Evolutionary conservation across 495 filamentous ascomycete genomes (phyloP).

Genomic region (Trichoderma parareesei): DNA sequence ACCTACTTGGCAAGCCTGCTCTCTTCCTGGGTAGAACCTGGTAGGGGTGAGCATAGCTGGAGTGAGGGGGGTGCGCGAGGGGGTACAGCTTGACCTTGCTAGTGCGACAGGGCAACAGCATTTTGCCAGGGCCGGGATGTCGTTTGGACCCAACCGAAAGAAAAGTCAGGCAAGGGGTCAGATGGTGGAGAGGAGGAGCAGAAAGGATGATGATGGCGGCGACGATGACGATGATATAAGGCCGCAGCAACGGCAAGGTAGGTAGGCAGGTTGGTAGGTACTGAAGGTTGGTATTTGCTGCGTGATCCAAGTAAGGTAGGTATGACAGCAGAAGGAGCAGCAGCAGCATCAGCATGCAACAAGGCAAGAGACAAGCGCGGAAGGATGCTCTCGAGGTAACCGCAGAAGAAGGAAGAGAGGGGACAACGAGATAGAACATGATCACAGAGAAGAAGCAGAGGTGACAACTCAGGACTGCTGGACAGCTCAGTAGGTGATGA

Average conservation of each 20-base stretch:
- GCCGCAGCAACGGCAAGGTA: not conserved
- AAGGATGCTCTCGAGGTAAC: too few relatives aligned
- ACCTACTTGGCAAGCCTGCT: not conserved
- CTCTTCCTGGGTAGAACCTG: too few relatives aligned
- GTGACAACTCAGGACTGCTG: too few relatives aligned
- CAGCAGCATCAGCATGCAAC: too few relatives aligned
- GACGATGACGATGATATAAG: not conserved
- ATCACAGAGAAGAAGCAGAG: too few relatives aligned
- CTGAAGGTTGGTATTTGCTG: not conserved
- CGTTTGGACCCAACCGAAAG: not conserved
- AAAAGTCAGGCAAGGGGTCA: not conserved
- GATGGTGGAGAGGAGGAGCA: not conserved
- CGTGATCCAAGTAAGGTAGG: too few relatives aligned
- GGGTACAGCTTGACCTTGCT: not conserved
- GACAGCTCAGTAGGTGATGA: too few relatives aligned
- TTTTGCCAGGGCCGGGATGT: not conserved
- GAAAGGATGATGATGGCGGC: not conserved
- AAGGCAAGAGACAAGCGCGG: too few relatives aligned
- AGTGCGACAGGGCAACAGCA: not conserved
- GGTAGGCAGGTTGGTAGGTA: not conserved
- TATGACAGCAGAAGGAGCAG: too few relatives aligned
- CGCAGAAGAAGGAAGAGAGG: too few relatives aligned
- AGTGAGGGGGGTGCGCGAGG: not conserved
- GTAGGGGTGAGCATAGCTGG: not conserved
- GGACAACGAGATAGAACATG: too few relatives aligned